Evolutionary conservation across 441 rosid genomes (phyloP).

Genomic region (Croton setiger): DNA sequence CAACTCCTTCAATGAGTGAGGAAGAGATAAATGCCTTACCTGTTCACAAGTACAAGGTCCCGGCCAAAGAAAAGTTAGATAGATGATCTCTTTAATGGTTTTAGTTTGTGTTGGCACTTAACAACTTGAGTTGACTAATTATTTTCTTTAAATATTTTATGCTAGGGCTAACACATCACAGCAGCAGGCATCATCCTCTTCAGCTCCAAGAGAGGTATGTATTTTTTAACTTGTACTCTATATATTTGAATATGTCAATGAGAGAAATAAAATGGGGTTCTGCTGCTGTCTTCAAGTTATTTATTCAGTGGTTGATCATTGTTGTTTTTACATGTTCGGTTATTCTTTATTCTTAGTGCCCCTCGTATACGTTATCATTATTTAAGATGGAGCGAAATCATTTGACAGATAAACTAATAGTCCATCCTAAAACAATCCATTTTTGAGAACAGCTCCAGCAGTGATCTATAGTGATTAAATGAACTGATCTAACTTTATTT

Average conservation of each 20-base stretch:
- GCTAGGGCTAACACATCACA: slow-evolving; percentile 34
- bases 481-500: background rate
- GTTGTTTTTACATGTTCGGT: background rate
- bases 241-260: background rate
- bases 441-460: background rate
- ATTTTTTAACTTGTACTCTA: background rate
- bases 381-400: background rate
- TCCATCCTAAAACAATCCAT: background rate
- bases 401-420: background rate
- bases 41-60: slow-evolving; percentile 65
- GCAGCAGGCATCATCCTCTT: slow-evolving; percentile 43
- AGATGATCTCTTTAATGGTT: background rate
- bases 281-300: background rate
- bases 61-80: slow-evolving; percentile 54
- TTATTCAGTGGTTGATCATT: background rate
- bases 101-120: background rate
- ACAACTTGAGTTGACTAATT: slow-evolving; percentile 10
- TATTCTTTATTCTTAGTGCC: background rate
- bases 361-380: background rate
- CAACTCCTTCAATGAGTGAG: slow-evolving; percentile 67
- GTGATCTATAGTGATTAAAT: background rate
- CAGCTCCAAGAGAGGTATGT: slow-evolving; percentile 43
- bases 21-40: slow-evolving; percentile 89
- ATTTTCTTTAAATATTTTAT: background rate
- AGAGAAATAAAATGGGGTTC: background rate